Conservation (phyloP, 768 basidiomycete species). For the Boletus sp. region DNA sequence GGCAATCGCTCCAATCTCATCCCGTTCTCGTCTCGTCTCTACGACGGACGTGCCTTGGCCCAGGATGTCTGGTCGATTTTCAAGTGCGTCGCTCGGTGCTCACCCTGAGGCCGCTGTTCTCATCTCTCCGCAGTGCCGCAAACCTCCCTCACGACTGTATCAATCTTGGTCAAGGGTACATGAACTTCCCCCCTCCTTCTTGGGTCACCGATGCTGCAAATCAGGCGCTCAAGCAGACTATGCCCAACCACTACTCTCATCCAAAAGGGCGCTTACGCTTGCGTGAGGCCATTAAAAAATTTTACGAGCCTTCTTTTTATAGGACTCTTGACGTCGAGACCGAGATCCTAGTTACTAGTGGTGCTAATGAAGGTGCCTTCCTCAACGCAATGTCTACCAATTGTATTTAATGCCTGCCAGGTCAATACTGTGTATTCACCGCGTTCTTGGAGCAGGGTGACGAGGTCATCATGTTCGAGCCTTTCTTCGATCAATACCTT, state of each 20-base stretch:
- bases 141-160: constrained; percentile 91
- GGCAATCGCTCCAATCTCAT: constrained; percentile 52
- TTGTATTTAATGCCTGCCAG: constrained; percentile 30
- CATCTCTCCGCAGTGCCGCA: constrained; percentile 53
- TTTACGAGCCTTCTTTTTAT: constrained; percentile 67
- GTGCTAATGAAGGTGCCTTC: constrained; percentile 87
- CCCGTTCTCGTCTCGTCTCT: constrained; percentile 68
- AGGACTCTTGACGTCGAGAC: constrained; percentile 78
- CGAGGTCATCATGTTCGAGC: constrained; percentile 98
- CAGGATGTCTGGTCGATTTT: constrained; percentile 92
- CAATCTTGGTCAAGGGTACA: constrained; percentile 94
- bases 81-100: constrained; percentile 49
- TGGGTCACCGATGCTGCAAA: constrained; percentile 78
- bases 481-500: constrained; percentile 96
- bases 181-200: constrained; percentile 85
- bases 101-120: constrained; percentile 4
- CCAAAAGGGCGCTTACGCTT: constrained; percentile 87
- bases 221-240: constrained; percentile 59
- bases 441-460: constrained; percentile 92
- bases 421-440: constrained; percentile 90
- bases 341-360: constrained; percentile 93
- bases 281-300: constrained; percentile 79
- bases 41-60: constrained; percentile 72
- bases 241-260: constrained; percentile 86
- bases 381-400: not conserved